Evolutionary conservation across 1,139 yeast genomes (phyloP), one percentile per base, ranked within the genome.

Genomic region (Eremothecium sinecaudum): DNA sequence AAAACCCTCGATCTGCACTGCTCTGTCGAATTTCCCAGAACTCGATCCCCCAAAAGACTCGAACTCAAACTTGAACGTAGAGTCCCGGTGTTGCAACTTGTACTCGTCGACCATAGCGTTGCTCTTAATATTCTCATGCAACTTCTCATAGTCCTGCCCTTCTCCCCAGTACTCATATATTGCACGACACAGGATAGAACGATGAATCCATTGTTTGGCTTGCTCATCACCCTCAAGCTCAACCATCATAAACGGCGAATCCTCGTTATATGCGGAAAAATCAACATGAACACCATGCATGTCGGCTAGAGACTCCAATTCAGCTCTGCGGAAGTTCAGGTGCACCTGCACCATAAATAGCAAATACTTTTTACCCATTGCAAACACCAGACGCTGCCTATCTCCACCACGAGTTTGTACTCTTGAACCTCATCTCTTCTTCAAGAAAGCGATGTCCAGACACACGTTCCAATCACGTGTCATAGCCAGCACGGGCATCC

Each of bases 101-200:
- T 47, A 41, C 39, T 56, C 28, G 35, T 25, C 42, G 20, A 40
- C 40, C 9, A 24, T 32, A 8, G 43, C 63, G 54, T 38, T 61
- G 5, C 33, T 18, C 47, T 68, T 59, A 4, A 83, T 70, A 36
- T 65, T 62, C 8, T 54, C 56, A 49, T 84, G 95, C 30, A 87
- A 56, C 27, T 64, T 67, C 0, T 71, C 77, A 35, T 74, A 57
- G 5, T 65, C 63, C 0, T 46, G 42, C 1, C 93, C 96, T 27
- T 66, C 60, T 0, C 94, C 94, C 81, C 92, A 86, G 8, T 84
- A 62, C 51, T 87, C 95, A 52, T 83, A 90, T 16, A 87, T 75
- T 0, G 84, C 86, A 43, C 77, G 69, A 6, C 79, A 67, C 32
- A 90, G 60, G 10, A 90, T 68, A 1, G 94, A 73, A 41, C 96